Conservation (phyloP, 306 rosid species). For the Urtica urens region DNA sequence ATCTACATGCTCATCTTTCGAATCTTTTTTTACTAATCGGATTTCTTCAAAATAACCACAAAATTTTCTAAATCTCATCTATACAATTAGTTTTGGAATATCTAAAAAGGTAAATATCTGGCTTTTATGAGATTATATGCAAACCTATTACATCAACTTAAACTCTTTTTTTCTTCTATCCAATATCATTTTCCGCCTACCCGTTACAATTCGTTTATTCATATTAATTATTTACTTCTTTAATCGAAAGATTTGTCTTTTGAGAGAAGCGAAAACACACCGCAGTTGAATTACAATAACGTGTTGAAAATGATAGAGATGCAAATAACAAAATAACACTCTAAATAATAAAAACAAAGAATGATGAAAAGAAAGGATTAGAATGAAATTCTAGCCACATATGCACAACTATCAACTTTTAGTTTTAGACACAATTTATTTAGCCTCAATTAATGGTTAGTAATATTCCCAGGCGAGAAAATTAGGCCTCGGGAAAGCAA, state of each 20-base stretch:
- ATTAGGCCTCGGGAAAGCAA: background rate
- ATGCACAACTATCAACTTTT: background rate
- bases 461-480: background rate
- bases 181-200: background rate
- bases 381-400: background rate
- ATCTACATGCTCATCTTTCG: background rate
- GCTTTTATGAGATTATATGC: background rate
- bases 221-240: no score
- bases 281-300: no score
- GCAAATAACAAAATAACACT: no score
- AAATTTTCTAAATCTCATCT: background rate
- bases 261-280: background rate
- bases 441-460: background rate
- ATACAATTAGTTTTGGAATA: background rate
- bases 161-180: no score
- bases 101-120: background rate
- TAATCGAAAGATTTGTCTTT: background rate
- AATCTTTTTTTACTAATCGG: no score
- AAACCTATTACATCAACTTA: background rate
- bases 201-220: background rate
- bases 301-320: no score
- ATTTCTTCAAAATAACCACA: no score
- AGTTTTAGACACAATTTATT: background rate
- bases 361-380: background rate
- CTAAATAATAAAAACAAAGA: background rate